Evolutionary conservation across 169 alveolate species (phyloP).

Genomic region (Eimeria nieschulzi): DNA sequence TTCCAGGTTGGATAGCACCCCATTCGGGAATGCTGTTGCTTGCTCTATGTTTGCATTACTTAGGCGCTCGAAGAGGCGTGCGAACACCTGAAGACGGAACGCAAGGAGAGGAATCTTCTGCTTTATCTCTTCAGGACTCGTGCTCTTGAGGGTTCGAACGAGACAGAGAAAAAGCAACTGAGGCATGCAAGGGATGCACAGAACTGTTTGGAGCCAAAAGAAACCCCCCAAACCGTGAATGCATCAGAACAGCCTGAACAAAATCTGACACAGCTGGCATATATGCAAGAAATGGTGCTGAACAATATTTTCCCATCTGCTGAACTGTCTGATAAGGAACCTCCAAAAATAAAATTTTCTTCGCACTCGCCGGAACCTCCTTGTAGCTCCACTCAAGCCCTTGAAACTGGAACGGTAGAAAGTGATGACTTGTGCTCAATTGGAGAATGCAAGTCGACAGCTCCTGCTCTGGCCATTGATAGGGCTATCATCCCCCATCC

Average conservation of each 20-base stretch:
- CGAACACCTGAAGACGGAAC: constrained; percentile 10
- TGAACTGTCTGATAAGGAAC: too few relatives aligned
- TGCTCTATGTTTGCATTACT: too few relatives aligned
- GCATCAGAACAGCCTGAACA: too few relatives aligned
- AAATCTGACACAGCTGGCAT: too few relatives aligned
- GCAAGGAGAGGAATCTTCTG: constrained; percentile 7
- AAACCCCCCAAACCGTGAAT: too few relatives aligned
- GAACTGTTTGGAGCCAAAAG: too few relatives aligned
- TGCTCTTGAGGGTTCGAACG: neutral
- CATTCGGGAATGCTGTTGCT: too few relatives aligned
- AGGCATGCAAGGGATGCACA: too few relatives aligned
- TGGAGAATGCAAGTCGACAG: constrained; percentile 33
- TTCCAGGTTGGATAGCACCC: too few relatives aligned
- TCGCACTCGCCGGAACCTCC: constrained; percentile 3
- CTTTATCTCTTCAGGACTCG: constrained; percentile 5
- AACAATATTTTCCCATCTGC: too few relatives aligned
- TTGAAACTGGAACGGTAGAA: constrained; percentile 16
- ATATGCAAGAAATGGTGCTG: too few relatives aligned
- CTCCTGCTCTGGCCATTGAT: neutral
- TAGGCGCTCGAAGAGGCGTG: constrained; percentile 39
- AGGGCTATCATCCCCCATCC: too few relatives aligned
- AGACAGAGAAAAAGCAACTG: neutral
- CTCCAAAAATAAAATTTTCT: neutral
- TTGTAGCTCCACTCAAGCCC: constrained; percentile 28
- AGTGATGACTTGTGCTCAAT: constrained; percentile 53